Evolutionary conservation across 768 basidiomycete genomes (phyloP).

Genomic region (Coprinellus micaceus): DNA sequence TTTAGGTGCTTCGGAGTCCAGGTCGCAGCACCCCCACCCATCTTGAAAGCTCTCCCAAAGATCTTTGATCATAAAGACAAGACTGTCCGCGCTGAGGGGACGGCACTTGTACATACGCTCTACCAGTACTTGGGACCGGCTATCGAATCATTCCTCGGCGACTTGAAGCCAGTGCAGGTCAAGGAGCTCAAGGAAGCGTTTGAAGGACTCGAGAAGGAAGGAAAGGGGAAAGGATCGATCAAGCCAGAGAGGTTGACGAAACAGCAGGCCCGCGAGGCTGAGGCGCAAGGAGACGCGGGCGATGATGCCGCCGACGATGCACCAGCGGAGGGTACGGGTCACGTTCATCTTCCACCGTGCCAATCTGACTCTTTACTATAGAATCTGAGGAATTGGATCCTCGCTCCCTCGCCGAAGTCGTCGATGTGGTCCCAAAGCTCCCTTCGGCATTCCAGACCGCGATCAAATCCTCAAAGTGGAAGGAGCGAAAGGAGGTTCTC

Average conservation of each 20-base stretch:
- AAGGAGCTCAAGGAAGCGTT: constrained; percentile 94
- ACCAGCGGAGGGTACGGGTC: constrained; percentile 40
- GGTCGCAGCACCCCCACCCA: constrained; percentile 65
- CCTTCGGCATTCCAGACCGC: constrained; percentile 69
- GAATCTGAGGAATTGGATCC: constrained; percentile 67
- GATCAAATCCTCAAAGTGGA: constrained; percentile 94
- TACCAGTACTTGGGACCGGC: constrained; percentile 86
- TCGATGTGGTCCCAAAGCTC: constrained; percentile 73
- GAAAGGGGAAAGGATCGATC: constrained; percentile 76
- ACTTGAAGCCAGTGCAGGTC: constrained; percentile 95
- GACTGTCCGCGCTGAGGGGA: constrained; percentile 90
- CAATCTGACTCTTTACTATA: constrained; percentile 18
- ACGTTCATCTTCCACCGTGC: too few relatives aligned
- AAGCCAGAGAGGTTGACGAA: constrained; percentile 80
- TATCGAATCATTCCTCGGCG: constrained; percentile 80
- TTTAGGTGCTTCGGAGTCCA: constrained; percentile 75
- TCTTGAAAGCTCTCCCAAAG: constrained; percentile 87
- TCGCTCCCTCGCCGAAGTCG: constrained; percentile 72
- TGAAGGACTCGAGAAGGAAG: constrained; percentile 77
- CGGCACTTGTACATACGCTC: constrained; percentile 63
- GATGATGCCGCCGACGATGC: constrained; percentile 41
- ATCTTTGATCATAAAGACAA: constrained; percentile 96
- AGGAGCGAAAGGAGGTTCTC: constrained; percentile 89
- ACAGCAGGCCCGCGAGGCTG: constrained; percentile 69
- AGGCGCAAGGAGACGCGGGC: constrained; percentile 34